These are phyloP conservation scores for Tanacetum coccineum DNA, from an alignment of 129 eudicot genomes.

Conservation along the genomic window DNA sequence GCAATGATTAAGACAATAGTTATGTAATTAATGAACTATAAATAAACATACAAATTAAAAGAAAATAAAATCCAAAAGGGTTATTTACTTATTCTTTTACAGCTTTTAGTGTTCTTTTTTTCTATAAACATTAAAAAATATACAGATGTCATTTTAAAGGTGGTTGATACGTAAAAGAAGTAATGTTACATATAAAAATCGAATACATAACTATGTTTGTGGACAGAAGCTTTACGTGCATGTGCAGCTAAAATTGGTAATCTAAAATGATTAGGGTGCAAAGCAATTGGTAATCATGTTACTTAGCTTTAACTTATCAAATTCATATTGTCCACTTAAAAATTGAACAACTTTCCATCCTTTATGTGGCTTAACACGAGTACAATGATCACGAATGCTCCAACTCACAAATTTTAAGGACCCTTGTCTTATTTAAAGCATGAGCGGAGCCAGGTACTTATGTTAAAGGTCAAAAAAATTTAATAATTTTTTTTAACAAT, in stretches of 20 bases:
- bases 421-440: background rate
- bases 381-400: too few relatives aligned
- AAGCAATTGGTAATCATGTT: background rate
- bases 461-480: too few relatives aligned
- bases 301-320: background rate
- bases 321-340: background rate
- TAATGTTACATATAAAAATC: slow-evolving; percentile 13
- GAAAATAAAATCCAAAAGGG: background rate
- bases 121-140: background rate
- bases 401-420: background rate
- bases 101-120: slow-evolving; percentile 18
- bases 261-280: background rate
- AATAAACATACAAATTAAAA: too few relatives aligned
- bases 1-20: too few relatives aligned
- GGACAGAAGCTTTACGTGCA: slow-evolving; percentile 16
- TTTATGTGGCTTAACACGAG: too few relatives aligned
- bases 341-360: background rate
- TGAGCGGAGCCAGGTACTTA: too few relatives aligned
- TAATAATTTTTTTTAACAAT: too few relatives aligned
- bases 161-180: background rate
- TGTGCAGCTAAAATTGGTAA: slow-evolving; percentile 7
- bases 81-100: slow-evolving; percentile 27
- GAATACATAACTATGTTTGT: slow-evolving; percentile 4
- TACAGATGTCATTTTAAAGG: slow-evolving; percentile 4
- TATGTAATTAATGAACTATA: too few relatives aligned